Conservation (phyloP, 768 basidiomycete species). For the Lentinus brumalis region DNA sequence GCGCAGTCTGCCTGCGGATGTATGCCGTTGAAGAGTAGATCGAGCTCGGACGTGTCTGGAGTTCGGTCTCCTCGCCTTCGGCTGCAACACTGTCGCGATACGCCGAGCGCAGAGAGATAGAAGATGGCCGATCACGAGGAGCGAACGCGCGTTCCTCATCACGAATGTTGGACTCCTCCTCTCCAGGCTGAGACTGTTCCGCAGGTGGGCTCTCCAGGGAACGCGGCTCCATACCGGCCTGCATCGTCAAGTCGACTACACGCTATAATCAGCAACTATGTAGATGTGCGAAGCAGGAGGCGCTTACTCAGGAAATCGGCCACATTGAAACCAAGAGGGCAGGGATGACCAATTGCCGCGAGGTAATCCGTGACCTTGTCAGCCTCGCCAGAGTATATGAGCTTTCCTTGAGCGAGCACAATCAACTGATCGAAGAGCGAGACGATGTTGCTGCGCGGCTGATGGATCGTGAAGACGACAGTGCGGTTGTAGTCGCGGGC, state of each 20-base stretch:
- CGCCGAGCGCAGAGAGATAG: conserved; percentile 42
- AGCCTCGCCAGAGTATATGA: conserved; percentile 84
- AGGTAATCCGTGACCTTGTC: conserved; percentile 81
- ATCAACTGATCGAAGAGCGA: conserved; percentile 92
- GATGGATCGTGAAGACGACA: conserved; percentile 97
- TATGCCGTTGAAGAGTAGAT: conserved; percentile 47
- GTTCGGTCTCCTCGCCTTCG: conserved; percentile 51
- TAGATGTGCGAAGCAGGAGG: conserved; percentile 18
- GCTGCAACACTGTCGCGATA: conserved; percentile 29
- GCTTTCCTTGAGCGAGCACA: conserved; percentile 79
- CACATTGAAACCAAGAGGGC: conserved; percentile 94
- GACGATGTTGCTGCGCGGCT: conserved; percentile 97
- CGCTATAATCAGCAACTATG: conserved; percentile 3
- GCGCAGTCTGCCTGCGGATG: conserved; percentile 73
- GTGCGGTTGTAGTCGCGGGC: conserved; percentile 91
- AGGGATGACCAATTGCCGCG: conserved; percentile 72
- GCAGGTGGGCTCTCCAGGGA: conserved; percentile 33
- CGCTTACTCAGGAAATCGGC: conserved; percentile 90
- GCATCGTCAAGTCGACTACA: conserved; percentile 47
- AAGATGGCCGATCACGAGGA: conserved; percentile 12
- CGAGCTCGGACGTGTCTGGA: conserved; percentile 48
- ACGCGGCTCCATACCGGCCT: conserved; percentile 41
- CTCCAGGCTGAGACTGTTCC: conserved; percentile 30
- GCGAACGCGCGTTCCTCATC: conserved; percentile 73
- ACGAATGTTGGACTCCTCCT: conserved; percentile 45